phyloP scores from a whole-genome alignment of 169 alveolate species.

The Eimeria brunetti region DNA sequence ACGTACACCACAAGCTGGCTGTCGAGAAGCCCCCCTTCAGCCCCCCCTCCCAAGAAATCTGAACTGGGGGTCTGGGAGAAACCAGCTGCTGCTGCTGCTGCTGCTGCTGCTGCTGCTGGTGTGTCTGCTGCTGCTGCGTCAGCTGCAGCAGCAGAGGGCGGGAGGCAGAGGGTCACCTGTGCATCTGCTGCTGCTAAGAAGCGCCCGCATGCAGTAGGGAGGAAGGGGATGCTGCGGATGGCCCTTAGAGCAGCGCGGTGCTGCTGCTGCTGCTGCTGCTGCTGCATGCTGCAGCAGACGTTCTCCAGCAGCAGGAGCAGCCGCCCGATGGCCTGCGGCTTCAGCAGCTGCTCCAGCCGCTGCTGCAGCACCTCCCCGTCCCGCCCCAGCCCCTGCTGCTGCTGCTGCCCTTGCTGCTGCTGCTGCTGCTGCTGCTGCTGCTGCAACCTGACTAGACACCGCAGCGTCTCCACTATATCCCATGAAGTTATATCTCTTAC shows the following conservation, averaged over 20 bases:
- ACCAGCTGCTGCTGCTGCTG: neutral
- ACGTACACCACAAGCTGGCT: conserved; percentile 38
- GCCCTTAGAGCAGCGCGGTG: conserved; percentile 54
- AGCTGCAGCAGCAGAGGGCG: conserved; percentile 3
- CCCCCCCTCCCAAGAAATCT: neutral
- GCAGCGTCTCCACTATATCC: conserved; percentile 73
- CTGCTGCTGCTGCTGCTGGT: conserved; percentile 12
- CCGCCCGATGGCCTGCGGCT: conserved; percentile 67
- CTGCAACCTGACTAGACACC: conserved; percentile 15
- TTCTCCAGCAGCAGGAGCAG: conserved; percentile 50
- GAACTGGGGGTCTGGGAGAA: neutral
- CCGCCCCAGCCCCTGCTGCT: conserved; percentile 15
- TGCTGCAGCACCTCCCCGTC: neutral
- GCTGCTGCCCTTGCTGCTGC: neutral
- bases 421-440: conserved; percentile 16
- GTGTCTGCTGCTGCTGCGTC: neutral
- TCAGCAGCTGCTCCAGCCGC: neutral
- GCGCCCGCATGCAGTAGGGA: conserved; percentile 60
- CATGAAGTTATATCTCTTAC: conserved; percentile 53
- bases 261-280: conserved; percentile 13
- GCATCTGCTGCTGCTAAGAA: conserved; percentile 47
- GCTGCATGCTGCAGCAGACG: conserved; percentile 7
- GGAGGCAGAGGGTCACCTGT: conserved; percentile 19
- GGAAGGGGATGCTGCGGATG: conserved; percentile 41
- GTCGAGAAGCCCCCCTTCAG: neutral